Percentiles rank a stretch among this genome's conserved stretches.
These are phyloP conservation scores for Torulaspora maleeae DNA, from an alignment of 805 yeast genomes.

Conservation along the genomic window DNA sequence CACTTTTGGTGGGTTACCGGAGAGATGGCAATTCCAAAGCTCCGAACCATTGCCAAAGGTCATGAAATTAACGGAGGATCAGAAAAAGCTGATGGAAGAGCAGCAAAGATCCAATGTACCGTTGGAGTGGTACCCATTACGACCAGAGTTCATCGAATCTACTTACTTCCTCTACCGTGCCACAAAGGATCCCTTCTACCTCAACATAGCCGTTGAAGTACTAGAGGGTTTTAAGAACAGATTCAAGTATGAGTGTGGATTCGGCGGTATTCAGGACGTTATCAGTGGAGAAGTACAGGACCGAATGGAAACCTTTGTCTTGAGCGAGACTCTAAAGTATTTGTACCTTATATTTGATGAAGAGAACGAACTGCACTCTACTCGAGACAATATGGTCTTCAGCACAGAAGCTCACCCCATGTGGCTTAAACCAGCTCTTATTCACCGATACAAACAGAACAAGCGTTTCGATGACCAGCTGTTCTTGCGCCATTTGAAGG, in stretches of 20 bases:
- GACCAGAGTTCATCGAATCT: slow-evolving; percentile 91
- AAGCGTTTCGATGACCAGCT: slow-evolving; percentile 20
- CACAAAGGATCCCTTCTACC: slow-evolving; percentile 77
- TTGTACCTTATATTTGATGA: slow-evolving; percentile 74
- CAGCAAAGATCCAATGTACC: slow-evolving; percentile 38
- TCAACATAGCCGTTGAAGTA: slow-evolving; percentile 67
- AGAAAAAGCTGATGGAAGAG: not conserved
- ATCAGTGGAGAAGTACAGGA: slow-evolving; percentile 59
- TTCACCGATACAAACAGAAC: slow-evolving; percentile 26
- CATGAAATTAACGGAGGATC: not conserved
- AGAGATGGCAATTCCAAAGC: slow-evolving; percentile 61
- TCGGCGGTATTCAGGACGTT: slow-evolving; percentile 69
- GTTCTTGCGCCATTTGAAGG: slow-evolving; percentile 16
- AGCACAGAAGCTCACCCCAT: slow-evolving; percentile 92
- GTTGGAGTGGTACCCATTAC: slow-evolving; percentile 84
- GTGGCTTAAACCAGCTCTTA: slow-evolving; percentile 51
- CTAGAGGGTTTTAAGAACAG: slow-evolving; percentile 49
- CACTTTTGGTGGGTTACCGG: slow-evolving; percentile 76
- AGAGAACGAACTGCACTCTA: slow-evolving; percentile 49
- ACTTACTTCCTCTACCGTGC: slow-evolving; percentile 80
- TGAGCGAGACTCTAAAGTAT: slow-evolving; percentile 84
- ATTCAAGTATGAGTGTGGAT: slow-evolving; percentile 69
- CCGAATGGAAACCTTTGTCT: slow-evolving; percentile 87
- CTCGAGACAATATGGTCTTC: slow-evolving; percentile 45
- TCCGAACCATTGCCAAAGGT: not conserved